Percentiles rank a stretch among this genome's conserved stretches.
Conservation (phyloP, 371 early-diverging fungal genomes). For the Phascolomyces articulosus region DNA sequence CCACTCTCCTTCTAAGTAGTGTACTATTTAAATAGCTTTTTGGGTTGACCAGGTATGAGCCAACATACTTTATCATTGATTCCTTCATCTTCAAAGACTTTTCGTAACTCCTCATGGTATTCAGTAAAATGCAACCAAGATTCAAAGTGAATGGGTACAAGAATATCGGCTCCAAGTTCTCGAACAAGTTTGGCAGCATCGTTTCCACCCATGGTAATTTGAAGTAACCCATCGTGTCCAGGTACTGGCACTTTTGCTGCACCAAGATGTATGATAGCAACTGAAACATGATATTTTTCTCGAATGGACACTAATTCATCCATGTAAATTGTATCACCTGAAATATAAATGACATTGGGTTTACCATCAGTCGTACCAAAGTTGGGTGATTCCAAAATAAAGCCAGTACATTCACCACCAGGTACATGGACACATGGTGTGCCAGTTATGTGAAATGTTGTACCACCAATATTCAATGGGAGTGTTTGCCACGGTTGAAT, state of each 20-base stretch:
- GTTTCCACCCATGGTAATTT: slow-evolving; percentile 3
- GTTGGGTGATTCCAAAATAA: background rate
- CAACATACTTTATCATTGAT: background rate
- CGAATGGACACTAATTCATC: background rate
- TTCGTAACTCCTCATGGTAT: background rate
- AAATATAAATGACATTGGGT: slow-evolving; percentile 1
- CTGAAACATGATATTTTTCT: slow-evolving; percentile 4
- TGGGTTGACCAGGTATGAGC: background rate
- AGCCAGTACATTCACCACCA: slow-evolving; percentile 4
- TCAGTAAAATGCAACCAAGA: slow-evolving; percentile 7
- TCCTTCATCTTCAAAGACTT: slow-evolving; percentile 1
- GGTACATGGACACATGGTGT: background rate
- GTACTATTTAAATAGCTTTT: no score
- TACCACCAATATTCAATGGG: background rate
- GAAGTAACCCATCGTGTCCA: background rate
- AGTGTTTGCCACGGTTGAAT: background rate
- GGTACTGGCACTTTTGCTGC: background rate
- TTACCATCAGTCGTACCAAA: slow-evolving; percentile 4
- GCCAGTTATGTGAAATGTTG: background rate
- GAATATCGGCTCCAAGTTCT: background rate
- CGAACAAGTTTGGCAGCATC: slow-evolving; percentile 1
- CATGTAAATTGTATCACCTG: slow-evolving; percentile 1
- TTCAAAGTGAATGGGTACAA: slow-evolving; percentile 1
- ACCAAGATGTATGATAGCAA: slow-evolving; percentile 3
- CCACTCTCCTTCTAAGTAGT: no score